Evolutionary conservation across 345 rosid species (phyloP).

Genomic region (Corchorus olitorius): DNA sequence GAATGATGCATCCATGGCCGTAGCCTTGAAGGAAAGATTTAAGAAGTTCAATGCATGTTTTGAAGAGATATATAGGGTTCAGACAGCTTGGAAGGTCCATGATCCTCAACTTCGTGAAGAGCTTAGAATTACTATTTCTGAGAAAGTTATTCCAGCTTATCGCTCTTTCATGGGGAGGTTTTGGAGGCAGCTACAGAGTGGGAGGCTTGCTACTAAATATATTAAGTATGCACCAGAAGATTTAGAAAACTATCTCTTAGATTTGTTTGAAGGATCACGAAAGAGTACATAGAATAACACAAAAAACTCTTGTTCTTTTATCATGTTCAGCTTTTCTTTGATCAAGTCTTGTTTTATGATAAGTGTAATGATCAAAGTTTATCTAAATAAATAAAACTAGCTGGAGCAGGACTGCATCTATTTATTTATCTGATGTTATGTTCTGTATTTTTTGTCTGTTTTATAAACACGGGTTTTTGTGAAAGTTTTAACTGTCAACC

Average conservation of each 20-base stretch:
- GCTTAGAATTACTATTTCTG: constrained; percentile 86
- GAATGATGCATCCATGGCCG: constrained; percentile 54
- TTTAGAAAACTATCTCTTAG: constrained; percentile 71
- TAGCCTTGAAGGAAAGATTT: constrained; percentile 83
- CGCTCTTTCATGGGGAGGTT: constrained; percentile 89
- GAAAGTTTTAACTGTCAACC: constrained; percentile 33
- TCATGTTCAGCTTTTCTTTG: too few species aligned
- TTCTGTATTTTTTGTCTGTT: constrained; percentile 36
- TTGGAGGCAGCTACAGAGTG: constrained; percentile 74
- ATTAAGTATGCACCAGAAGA: constrained; percentile 94
- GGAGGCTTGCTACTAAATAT: constrained; percentile 86
- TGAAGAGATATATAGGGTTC: constrained; percentile 84
- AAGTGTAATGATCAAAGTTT: too few species aligned
- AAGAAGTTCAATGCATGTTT: constrained; percentile 85
- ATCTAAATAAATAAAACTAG: not conserved
- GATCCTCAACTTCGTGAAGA: constrained; percentile 97
- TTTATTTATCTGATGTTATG: constrained; percentile 41
- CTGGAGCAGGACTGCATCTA: constrained; percentile 27
- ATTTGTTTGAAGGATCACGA: constrained; percentile 88
- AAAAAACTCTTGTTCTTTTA: constrained; percentile 19
- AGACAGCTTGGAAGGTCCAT: constrained; percentile 94
- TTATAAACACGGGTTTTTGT: constrained; percentile 45
- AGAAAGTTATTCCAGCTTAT: constrained; percentile 85
- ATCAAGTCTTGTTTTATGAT: too few species aligned
- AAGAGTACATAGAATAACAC: constrained; percentile 50